These are phyloP conservation scores for Phytopythium delawarense DNA, from an alignment of 352 stramenopile species.

Conservation along the genomic window DNA sequence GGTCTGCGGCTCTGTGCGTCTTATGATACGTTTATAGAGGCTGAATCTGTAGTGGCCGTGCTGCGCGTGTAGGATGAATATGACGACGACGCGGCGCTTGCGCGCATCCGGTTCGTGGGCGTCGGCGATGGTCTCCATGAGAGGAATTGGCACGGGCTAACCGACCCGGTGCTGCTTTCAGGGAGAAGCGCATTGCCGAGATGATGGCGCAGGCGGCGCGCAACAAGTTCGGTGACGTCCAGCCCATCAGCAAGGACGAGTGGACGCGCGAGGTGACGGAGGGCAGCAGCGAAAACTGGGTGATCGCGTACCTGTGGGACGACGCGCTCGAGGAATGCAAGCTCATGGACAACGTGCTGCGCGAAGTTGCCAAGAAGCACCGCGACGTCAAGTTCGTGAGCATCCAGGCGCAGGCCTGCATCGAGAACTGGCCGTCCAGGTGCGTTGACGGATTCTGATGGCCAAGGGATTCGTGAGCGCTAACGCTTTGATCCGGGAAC, in stretches of 20 bases:
- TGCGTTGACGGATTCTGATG: conserved; percentile 6
- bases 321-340: conserved; percentile 86
- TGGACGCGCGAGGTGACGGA: conserved; percentile 92
- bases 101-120: conserved; percentile 47
- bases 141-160: not conserved
- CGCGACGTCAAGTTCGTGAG: conserved; percentile 92
- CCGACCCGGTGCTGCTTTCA: conserved; percentile 8
- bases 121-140: too few species aligned
- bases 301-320: conserved; percentile 90
- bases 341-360: conserved; percentile 88
- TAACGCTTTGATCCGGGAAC: not conserved
- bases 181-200: conserved; percentile 80
- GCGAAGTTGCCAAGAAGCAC: conserved; percentile 79
- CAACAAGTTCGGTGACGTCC: conserved; percentile 88
- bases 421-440: conserved; percentile 90
- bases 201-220: conserved; percentile 81
- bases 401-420: conserved; percentile 87
- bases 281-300: conserved; percentile 81
- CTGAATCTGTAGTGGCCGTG: conserved; percentile 1
- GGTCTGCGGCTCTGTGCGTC: not conserved
- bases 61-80: conserved; percentile 58
- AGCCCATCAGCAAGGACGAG: conserved; percentile 91
- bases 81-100: conserved; percentile 74
- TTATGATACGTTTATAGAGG: not conserved
- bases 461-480: not conserved